Evolutionary conservation across 176 grass and related monocot genomes (phyloP).

Genomic region (Miscanthus lutarioriparius): DNA sequence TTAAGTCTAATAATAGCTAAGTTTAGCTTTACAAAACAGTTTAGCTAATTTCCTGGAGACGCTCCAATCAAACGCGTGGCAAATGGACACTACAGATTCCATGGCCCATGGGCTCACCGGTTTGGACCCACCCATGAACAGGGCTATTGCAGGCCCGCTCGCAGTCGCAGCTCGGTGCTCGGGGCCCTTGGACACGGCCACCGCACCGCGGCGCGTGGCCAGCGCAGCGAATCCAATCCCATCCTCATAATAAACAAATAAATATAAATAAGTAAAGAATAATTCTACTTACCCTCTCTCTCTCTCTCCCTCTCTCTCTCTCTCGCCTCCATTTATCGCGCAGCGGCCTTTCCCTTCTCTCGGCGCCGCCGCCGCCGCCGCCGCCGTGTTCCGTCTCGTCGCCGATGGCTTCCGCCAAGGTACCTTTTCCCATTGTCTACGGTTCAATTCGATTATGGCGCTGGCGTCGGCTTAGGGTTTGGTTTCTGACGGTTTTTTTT

Average conservation of each 20-base stretch:
- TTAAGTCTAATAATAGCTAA: no score
- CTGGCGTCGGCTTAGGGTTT: background rate
- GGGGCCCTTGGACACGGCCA: background rate
- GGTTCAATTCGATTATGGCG: background rate
- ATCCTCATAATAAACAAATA: background rate
- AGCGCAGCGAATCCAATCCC: constrained; percentile 22
- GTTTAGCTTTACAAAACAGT: no score
- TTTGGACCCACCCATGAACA: no score
- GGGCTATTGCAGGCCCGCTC: background rate
- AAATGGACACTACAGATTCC: no score
- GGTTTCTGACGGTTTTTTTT: background rate
- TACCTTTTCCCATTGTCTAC: background rate
- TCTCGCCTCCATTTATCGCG: background rate
- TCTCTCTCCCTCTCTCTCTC: background rate
- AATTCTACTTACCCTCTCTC: background rate
- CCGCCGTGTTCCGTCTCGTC: background rate
- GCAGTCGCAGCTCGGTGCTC: background rate
- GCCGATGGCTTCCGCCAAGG: constrained; percentile 70
- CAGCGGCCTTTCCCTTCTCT: background rate
- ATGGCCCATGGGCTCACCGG: no score
- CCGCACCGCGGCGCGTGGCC: background rate
- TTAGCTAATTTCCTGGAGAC: no score
- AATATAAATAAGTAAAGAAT: background rate
- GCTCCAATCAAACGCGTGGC: no score
- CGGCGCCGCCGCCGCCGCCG: background rate